A percentile compares a stretch with the other conserved stretches of the same genome.
Conservation (phyloP, 768 basidiomycete genomes). For the Suillus americanus region DNA sequence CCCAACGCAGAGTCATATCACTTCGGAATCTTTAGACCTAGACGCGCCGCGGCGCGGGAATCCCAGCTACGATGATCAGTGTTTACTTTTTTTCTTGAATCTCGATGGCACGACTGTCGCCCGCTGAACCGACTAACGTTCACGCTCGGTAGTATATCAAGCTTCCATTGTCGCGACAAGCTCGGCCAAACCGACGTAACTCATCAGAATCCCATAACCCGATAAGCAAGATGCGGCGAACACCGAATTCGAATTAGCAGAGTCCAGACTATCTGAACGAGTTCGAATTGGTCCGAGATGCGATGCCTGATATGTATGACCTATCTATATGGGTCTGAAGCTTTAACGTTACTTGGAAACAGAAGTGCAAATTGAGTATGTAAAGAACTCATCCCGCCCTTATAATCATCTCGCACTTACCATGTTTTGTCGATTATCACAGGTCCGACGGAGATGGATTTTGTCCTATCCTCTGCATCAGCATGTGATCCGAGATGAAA, state of each 20-base stretch:
- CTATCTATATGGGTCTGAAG: neutral
- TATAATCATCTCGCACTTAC: neutral
- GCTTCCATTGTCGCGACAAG: constrained; percentile 54
- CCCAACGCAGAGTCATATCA: too few relatives aligned
- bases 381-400: neutral
- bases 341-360: neutral
- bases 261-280: neutral
- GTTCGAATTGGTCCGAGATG: neutral
- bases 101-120: too few relatives aligned
- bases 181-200: constrained; percentile 55
- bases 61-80: too few relatives aligned
- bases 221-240: neutral
- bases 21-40: too few relatives aligned
- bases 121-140: too few relatives aligned
- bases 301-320: neutral
- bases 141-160: constrained; percentile 34
- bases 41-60: too few relatives aligned
- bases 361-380: neutral
- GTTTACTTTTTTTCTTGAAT: too few relatives aligned
- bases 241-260: neutral
- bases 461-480: neutral
- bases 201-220: neutral
- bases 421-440: neutral
- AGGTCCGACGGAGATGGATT: neutral
- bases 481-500: neutral